Base-by-base conservation (phyloP, 2,329 filamentous ascomycete species). In the Sphaerulina populicola region DNA sequence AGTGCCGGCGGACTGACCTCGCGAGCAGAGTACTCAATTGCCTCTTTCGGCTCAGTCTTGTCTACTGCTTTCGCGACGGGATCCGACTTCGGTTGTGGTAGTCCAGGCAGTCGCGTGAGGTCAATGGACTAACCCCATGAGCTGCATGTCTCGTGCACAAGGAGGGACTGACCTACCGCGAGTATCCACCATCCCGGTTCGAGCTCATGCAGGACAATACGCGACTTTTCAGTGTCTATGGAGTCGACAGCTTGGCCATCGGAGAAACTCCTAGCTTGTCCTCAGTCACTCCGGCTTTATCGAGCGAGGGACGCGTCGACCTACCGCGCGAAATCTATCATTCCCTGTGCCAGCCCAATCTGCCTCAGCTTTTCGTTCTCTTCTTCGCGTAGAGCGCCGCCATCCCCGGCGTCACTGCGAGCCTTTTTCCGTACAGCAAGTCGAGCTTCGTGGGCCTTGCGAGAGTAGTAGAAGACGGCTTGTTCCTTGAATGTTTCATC, bases 171-270 rank as follows among this genome's bases (percentile, higher is more conserved):
- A 72, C 86, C 65, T 74, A 94, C 89, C 55, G 88, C 90, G 54
- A 97, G 73, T 56, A 97, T 83, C 94, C 94, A 98, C 93, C 93
- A 98, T 29, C 86, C 86, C 12, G 79, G 74, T 68, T 98, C 91
- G 57, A 98, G 71, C 72, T 98, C 89, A 62, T 88, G 82, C 40
- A 96, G 72, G 31, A 97, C 77, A 31, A 96, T 83, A 30, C 90
- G 80, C 44, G 85, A 82, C 72, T 87, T 93, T 62, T 95, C 87
- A 1, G 93, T 97, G 65, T 98, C 93, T 53, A 98, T 83, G 8
- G 82, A 82, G 62, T 95, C 88, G 36, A 96, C 80, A 1, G 86
- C 69, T 59, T 83, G 77, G 53, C 83, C 87, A 55, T 81, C 78
- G 2, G 90, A 86, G 69, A 98, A 98, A 62, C 83, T 90, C 65